These are phyloP conservation scores for Fraxinus latifolia DNA, from an alignment of 305 asterid species.

Conservation along the genomic window DNA sequence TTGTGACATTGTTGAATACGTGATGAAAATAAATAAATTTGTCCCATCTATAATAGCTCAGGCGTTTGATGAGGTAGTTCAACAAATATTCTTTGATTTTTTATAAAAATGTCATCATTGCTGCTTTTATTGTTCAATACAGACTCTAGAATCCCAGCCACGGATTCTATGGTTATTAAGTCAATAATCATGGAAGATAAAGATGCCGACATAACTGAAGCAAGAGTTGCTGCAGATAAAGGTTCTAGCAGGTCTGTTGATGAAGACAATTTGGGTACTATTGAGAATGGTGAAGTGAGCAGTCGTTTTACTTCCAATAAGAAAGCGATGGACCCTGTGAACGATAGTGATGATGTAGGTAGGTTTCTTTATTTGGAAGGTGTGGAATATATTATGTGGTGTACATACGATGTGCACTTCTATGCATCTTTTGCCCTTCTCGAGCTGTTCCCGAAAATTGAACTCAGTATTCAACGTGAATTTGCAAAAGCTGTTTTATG, in stretches of 20 bases:
- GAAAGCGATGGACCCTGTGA: conserved; percentile 27
- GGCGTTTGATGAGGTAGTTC: not conserved
- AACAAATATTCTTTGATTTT: not conserved
- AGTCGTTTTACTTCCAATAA: conserved; percentile 27
- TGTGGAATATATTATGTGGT: conserved; percentile 97
- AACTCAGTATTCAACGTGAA: conserved; percentile 94
- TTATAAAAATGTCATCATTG: not conserved
- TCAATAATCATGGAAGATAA: conserved; percentile 28
- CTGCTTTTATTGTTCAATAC: conserved; percentile 20
- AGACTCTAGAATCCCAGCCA: conserved; percentile 57
- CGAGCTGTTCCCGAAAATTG: conserved; percentile 87
- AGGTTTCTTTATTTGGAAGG: conserved; percentile 92
- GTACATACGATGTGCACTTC: conserved; percentile 96
- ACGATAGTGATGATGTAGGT: conserved; percentile 74
- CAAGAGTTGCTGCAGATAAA: conserved; percentile 31
- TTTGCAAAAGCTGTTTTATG: conserved; percentile 79
- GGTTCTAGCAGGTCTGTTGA: conserved; percentile 26
- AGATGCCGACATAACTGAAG: conserved; percentile 36
- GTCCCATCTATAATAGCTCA: not conserved
- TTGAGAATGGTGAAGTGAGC: conserved; percentile 31
- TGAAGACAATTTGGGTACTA: conserved; percentile 30
- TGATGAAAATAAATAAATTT: not conserved
- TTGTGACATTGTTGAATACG: not conserved
- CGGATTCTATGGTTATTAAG: conserved; percentile 38
- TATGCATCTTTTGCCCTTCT: conserved; percentile 98